phyloP scores from a whole-genome alignment of 192 early-diverging fungal species.

The Physocladia obscura region DNA sequence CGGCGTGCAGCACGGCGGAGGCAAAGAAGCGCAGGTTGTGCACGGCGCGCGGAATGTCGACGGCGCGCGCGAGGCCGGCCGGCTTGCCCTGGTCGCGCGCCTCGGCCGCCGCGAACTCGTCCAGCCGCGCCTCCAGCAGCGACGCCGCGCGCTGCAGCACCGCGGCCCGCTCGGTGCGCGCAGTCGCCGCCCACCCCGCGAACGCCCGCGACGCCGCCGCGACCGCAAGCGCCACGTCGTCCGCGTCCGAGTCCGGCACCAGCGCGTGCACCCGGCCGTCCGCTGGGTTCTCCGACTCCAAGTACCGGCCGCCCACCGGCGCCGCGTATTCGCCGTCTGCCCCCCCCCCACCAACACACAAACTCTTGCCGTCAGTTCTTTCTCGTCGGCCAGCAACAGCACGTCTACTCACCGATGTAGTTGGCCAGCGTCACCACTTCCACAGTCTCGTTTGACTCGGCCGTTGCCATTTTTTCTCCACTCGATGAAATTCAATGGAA shows the following conservation, averaged over 20 bases:
- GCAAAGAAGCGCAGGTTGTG: conserved; percentile 78
- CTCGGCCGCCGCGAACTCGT: conserved; percentile 68
- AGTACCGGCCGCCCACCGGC: conserved; percentile 47
- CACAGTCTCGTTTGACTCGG: too few relatives aligned
- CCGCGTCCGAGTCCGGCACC: conserved; percentile 52
- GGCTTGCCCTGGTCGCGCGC: conserved; percentile 78
- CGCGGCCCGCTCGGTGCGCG: conserved; percentile 41
- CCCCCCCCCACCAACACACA: background rate
- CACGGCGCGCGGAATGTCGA: conserved; percentile 64
- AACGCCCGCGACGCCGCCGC: conserved; percentile 61
- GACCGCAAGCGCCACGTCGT: conserved; percentile 21
- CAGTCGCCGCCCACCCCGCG: conserved; percentile 58
- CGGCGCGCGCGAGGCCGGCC: conserved; percentile 51
- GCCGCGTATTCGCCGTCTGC: conserved; percentile 61
- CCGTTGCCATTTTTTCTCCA: too few relatives aligned
- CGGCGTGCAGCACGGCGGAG: conserved; percentile 59
- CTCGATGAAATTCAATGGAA: too few relatives aligned
- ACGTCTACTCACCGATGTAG: too few relatives aligned
- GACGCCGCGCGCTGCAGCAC: conserved; percentile 65
- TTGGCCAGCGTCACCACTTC: too few relatives aligned
- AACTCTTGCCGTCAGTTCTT: too few relatives aligned
- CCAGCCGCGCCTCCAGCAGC: conserved; percentile 51
- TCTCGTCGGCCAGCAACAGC: too few relatives aligned
- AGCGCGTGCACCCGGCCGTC: conserved; percentile 55
- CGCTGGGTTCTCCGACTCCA: conserved; percentile 69